Evolutionary conservation across 2,329 filamentous ascomycete genomes (phyloP).

Genomic region (Cadophora luteo-olivacea): DNA sequence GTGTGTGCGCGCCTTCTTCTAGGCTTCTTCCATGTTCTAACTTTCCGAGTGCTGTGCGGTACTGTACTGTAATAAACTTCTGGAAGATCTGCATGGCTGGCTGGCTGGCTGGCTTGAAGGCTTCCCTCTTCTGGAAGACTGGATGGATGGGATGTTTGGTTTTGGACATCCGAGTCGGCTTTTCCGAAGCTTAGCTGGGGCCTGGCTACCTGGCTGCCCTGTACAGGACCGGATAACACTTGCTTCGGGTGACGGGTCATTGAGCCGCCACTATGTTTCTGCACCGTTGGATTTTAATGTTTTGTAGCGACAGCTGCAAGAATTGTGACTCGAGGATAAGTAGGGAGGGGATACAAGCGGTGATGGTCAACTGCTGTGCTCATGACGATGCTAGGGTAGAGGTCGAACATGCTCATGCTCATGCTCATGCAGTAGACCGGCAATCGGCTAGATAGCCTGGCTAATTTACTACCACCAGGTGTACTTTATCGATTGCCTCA

Average conservation of each 20-base stretch:
- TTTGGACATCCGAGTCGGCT: neutral
- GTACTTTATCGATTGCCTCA: neutral
- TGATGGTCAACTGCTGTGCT: too few species aligned
- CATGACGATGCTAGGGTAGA: too few species aligned
- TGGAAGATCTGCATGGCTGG: too few species aligned
- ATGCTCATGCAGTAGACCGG: constrained; percentile 11
- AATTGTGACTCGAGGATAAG: neutral
- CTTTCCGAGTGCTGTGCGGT: too few species aligned
- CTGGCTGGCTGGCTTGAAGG: neutral
- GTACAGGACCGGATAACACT: too few species aligned
- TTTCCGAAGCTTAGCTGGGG: too few species aligned
- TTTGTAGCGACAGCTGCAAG: neutral
- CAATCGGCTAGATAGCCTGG: constrained; percentile 11
- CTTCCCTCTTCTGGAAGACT: neutral
- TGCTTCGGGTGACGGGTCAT: constrained; percentile 4
- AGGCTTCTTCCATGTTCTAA: too few species aligned
- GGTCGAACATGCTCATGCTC: neutral
- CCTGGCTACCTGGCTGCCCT: neutral
- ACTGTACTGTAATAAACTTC: too few species aligned
- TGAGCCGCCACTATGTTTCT: neutral
- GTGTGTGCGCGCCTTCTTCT: neutral
- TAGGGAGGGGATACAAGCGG: neutral
- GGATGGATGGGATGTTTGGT: too few species aligned
- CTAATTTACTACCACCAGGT: too few species aligned
- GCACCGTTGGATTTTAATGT: neutral